Conservation (phyloP, 2,329 filamentous ascomycete species). For the Celoporthe dispersa region DNA sequence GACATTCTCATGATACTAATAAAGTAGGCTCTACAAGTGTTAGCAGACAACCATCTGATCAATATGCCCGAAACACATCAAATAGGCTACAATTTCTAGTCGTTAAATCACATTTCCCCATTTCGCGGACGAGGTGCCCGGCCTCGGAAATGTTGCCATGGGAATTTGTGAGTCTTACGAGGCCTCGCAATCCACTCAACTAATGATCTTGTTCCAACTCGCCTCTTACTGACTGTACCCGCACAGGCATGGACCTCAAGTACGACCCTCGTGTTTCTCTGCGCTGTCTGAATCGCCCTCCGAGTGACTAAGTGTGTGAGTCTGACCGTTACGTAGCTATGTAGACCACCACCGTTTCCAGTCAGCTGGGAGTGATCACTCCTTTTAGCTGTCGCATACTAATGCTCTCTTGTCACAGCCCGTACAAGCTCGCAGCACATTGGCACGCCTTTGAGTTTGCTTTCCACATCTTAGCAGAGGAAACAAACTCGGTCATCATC, state of each 20-base stretch:
- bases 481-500: constrained; percentile 67
- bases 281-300: neutral
- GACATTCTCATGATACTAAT: constrained; percentile 22
- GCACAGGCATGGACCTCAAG: constrained; percentile 63
- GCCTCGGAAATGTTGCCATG: constrained; percentile 56
- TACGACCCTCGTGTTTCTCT: neutral
- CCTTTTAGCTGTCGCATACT: too few relatives aligned
- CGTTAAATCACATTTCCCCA: constrained; percentile 67
- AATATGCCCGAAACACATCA: neutral
- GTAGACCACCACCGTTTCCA: too few relatives aligned
- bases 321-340: too few relatives aligned
- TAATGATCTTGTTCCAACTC: neutral
- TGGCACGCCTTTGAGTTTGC: constrained; percentile 57
- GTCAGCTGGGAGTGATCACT: too few relatives aligned
- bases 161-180: constrained; percentile 58
- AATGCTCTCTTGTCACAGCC: constrained; percentile 47
- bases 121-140: constrained; percentile 46
- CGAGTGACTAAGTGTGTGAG: too few relatives aligned
- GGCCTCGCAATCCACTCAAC: constrained; percentile 8
- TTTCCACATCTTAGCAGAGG: constrained; percentile 58
- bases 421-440: constrained; percentile 54
- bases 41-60: neutral
- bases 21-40: too few relatives aligned
- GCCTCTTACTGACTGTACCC: constrained; percentile 13
- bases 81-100: constrained; percentile 77